Evolutionary conservation across 345 rosid species (phyloP).

Genomic region (Citrus reticulata): DNA sequence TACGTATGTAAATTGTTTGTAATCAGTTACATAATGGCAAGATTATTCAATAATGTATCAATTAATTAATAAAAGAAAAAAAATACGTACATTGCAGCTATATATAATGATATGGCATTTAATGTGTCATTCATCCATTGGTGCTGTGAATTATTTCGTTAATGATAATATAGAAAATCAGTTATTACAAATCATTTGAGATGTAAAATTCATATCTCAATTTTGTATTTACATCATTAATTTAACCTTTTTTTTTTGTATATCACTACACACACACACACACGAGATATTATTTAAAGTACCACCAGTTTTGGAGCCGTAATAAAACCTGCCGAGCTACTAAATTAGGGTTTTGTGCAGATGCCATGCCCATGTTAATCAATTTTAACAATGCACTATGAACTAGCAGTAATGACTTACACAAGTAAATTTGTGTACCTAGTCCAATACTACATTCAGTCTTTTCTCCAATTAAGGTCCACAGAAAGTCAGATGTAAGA

Average conservation of each 20-base stretch:
- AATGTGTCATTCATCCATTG: too few species aligned
- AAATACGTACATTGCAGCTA: not conserved
- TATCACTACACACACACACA: too few species aligned
- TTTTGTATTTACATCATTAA: too few species aligned
- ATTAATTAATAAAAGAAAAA: not conserved
- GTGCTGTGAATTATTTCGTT: too few species aligned
- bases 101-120: too few species aligned
- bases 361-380: not conserved
- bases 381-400: not conserved
- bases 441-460: not conserved
- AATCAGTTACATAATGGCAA: not conserved
- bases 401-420: not conserved
- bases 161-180: too few species aligned
- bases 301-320: not conserved
- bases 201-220: too few species aligned
- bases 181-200: too few species aligned
- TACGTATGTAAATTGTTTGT: too few species aligned
- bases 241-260: too few species aligned
- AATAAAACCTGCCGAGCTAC: not conserved
- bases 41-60: too few species aligned
- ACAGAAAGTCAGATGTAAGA: not conserved
- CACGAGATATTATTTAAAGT: too few species aligned
- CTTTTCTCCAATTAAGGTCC: not conserved
- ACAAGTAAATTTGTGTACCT: not conserved
- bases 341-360: not conserved